phyloP scores from a whole-genome alignment of 345 rosid species.

The Pistacia vera region DNA sequence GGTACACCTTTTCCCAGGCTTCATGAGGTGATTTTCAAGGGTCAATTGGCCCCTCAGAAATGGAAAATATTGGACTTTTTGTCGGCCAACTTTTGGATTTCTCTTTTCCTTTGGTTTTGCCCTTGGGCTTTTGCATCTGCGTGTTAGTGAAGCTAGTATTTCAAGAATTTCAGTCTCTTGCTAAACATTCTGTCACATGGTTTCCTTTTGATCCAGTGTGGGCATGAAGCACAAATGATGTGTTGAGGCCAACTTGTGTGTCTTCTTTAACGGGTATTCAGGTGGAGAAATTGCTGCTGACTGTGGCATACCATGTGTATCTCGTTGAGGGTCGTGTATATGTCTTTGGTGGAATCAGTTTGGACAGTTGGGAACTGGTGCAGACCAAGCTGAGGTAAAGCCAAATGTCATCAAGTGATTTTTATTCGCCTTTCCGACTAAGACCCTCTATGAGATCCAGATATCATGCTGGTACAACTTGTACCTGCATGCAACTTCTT shows the following conservation, averaged over 20 bases:
- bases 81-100: neutral
- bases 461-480: too few species aligned
- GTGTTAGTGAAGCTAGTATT: neutral
- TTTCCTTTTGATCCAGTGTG: conserved; percentile 54
- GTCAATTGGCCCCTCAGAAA: neutral
- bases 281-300: conserved; percentile 65
- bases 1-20: neutral
- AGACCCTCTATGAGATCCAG: too few species aligned
- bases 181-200: neutral
- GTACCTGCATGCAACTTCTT: too few species aligned
- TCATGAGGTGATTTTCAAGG: neutral
- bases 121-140: neutral
- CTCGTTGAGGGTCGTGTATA: conserved; percentile 68
- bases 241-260: conserved; percentile 64
- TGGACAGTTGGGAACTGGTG: conserved; percentile 84
- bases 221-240: conserved; percentile 72
- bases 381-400: conserved; percentile 69
- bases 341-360: conserved; percentile 86
- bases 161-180: neutral
- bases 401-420: too few species aligned
- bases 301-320: conserved; percentile 85
- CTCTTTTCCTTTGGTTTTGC: neutral
- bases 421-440: too few species aligned
- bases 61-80: neutral
- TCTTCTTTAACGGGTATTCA: conserved; percentile 48